Percentiles rank a stretch among this genome's conserved stretches.
These are phyloP conservation scores for Carex arenaria DNA, from an alignment of 202 grass and related monocot species.

Conservation along the genomic window DNA sequence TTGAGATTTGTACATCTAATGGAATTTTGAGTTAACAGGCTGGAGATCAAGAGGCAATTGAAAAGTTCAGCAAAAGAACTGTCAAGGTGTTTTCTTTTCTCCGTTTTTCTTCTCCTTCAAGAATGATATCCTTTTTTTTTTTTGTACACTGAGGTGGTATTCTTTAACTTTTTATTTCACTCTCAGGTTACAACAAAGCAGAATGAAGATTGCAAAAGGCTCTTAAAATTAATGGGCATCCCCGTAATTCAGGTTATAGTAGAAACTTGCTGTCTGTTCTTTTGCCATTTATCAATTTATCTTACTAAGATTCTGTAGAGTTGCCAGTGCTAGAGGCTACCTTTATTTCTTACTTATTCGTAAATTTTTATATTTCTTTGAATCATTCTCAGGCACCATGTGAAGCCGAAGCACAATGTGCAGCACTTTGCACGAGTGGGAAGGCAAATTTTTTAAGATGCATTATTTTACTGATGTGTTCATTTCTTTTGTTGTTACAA, in stretches of 20 bases:
- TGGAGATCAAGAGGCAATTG: conserved; percentile 64
- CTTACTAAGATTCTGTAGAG: background rate
- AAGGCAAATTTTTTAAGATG: conserved; percentile 35
- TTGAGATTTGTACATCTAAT: background rate
- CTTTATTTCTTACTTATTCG: conserved; percentile 10
- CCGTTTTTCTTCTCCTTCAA: background rate
- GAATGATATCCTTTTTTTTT: background rate
- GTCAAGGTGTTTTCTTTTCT: conserved; percentile 50
- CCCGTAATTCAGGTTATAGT: conserved; percentile 71
- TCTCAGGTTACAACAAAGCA: conserved; percentile 72
- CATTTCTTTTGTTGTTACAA: background rate
- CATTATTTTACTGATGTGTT: background rate
- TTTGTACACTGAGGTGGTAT: background rate
- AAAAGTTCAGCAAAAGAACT: conserved; percentile 93
- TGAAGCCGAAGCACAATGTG: conserved; percentile 96
- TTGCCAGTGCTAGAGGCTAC: background rate
- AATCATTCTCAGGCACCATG: conserved; percentile 58
- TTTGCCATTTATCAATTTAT: background rate
- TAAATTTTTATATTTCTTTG: background rate
- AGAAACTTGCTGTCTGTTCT: background rate
- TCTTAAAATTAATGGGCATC: conserved; percentile 85
- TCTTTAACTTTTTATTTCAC: conserved; percentile 5
- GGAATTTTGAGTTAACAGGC: conserved; percentile 41
- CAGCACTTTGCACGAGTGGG: conserved; percentile 74
- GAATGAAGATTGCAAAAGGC: conserved; percentile 79